Evolutionary conservation across 2,329 filamentous ascomycete species (phyloP).

Genomic region (Xylariaceae sp.): DNA sequence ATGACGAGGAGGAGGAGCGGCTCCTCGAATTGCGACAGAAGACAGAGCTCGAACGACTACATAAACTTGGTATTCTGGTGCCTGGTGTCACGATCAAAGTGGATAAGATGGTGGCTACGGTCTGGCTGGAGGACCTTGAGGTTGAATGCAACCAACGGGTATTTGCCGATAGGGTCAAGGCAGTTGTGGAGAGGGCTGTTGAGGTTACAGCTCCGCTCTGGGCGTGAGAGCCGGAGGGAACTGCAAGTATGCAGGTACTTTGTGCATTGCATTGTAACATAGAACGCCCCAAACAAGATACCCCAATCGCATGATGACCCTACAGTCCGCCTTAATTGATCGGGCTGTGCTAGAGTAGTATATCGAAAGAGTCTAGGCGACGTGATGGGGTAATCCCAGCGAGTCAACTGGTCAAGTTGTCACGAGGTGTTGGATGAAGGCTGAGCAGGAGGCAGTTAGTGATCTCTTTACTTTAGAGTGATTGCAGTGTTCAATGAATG

Average conservation of each 20-base stretch:
- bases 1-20: constrained; percentile 39
- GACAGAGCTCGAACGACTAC: constrained; percentile 69
- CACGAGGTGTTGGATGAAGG: background rate
- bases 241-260: background rate
- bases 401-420: background rate
- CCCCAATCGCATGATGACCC: background rate
- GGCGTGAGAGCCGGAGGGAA: constrained; percentile 35
- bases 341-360: background rate
- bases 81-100: constrained; percentile 83
- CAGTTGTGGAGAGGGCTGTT: constrained; percentile 82
- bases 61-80: constrained; percentile 81
- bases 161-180: constrained; percentile 76
- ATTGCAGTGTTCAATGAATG: no score
- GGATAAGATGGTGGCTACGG: constrained; percentile 78
- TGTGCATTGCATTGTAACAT: background rate
- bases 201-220: constrained; percentile 78
- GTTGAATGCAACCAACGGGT: constrained; percentile 79
- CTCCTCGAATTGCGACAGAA: constrained; percentile 51
- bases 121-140: constrained; percentile 89
- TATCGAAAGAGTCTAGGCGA: background rate
- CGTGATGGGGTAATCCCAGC: background rate
- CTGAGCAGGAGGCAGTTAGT: no score
- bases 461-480: no score
- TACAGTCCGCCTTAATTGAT: background rate
- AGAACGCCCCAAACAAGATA: background rate